Evolutionary conservation across 1,284 basidiomycete species (phyloP).

Genomic region (Neolentinus lepideus): DNA sequence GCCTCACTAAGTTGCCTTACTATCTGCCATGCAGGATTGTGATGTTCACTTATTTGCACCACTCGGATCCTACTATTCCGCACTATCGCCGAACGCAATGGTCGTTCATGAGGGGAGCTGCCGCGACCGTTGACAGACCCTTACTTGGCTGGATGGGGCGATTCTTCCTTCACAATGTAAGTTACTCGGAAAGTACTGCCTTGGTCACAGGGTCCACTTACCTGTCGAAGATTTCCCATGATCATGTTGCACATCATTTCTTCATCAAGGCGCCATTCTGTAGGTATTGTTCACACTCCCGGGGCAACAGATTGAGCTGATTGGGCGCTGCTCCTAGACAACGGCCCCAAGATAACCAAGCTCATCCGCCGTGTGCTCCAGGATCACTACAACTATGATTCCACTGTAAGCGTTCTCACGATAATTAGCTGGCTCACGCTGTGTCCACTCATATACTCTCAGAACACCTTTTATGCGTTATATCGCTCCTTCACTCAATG

Average conservation of each 20-base stretch:
- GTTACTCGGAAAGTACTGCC: constrained; percentile 7
- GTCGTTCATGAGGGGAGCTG: constrained; percentile 47
- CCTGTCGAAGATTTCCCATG: constrained; percentile 30
- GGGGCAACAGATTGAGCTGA: neutral
- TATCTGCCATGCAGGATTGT: constrained; percentile 45
- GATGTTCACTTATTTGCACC: constrained; percentile 67
- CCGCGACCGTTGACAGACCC: constrained; percentile 39
- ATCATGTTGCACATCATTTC: constrained; percentile 45
- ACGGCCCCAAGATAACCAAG: constrained; percentile 7
- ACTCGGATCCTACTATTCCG: constrained; percentile 56
- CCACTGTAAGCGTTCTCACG: constrained; percentile 5
- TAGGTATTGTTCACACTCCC: constrained; percentile 14
- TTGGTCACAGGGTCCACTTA: constrained; percentile 9
- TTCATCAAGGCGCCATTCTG: constrained; percentile 48
- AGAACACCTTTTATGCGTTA: constrained; percentile 9
- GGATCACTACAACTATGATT: constrained; percentile 9
- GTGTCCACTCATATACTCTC: neutral
- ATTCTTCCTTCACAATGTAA: constrained; percentile 45
- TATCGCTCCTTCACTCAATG: constrained; percentile 17
- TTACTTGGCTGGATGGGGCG: constrained; percentile 46
- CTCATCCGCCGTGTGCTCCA: constrained; percentile 5
- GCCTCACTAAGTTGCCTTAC: constrained; percentile 21
- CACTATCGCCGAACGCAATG: constrained; percentile 44
- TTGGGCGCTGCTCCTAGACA: constrained; percentile 1
- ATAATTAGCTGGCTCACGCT: too few relatives aligned